Evolutionary conservation across 2,329 filamentous ascomycete genomes (phyloP).

Genomic region (Colletotrichum sublineola): DNA sequence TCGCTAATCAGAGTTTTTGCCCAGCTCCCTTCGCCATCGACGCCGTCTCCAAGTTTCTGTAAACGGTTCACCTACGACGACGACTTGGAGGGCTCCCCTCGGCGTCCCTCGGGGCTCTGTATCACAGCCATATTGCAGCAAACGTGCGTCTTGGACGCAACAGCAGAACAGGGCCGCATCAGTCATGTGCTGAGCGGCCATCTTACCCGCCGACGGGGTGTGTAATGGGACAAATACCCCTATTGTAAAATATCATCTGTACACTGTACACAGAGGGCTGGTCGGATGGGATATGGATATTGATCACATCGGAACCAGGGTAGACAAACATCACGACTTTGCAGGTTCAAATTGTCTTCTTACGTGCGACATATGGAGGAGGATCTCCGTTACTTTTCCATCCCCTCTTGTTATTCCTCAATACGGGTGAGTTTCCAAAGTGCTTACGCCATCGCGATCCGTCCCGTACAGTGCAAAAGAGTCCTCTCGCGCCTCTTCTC

Average conservation of each 20-base stretch:
- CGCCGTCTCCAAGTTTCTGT: conserved; percentile 61
- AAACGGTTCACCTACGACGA: conserved; percentile 42
- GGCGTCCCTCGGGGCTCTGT: background rate
- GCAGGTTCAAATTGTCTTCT: background rate
- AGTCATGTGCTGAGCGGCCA: background rate
- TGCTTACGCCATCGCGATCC: background rate
- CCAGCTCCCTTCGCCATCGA: conserved; percentile 72
- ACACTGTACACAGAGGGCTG: conserved; percentile 35
- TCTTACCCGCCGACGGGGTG: conserved; percentile 10
- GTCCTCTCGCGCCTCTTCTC: conserved; percentile 24
- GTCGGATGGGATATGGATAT: conserved; percentile 31
- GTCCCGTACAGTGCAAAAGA: background rate
- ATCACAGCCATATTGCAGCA: background rate
- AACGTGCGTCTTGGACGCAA: background rate
- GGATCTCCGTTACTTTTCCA: background rate
- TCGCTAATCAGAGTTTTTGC: background rate
- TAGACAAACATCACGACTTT: conserved; percentile 31
- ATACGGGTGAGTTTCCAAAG: background rate
- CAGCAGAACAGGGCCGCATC: background rate
- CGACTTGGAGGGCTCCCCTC: background rate
- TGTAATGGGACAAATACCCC: conserved; percentile 32
- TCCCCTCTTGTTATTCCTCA: conserved; percentile 2
- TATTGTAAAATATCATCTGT: conserved; percentile 40
- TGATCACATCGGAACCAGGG: conserved; percentile 20
- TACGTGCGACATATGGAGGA: background rate